Evolutionary conservation across 2,329 filamentous ascomycete genomes (phyloP).

Genomic region (Amphichorda felina): DNA sequence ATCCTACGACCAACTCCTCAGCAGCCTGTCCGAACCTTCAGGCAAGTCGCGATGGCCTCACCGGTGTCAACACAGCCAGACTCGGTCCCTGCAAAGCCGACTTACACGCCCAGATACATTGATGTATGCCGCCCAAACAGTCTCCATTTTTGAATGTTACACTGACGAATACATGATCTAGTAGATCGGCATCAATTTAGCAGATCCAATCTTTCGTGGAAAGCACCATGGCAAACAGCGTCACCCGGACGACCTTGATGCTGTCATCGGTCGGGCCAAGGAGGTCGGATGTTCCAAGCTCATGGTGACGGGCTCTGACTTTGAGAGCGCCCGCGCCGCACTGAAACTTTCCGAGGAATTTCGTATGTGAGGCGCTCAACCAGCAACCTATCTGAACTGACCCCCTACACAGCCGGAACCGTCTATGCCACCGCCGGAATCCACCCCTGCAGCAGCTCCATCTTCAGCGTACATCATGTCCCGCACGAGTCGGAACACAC

Average conservation of each 20-base stretch:
- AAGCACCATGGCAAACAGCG: constrained; percentile 67
- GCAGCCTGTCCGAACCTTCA: no score
- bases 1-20: no score
- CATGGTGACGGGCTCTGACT: constrained; percentile 85
- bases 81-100: constrained; percentile 7
- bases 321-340: constrained; percentile 65
- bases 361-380: constrained; percentile 36
- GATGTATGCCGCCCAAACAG: constrained; percentile 34
- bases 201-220: constrained; percentile 82
- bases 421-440: constrained; percentile 90
- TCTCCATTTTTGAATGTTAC: background rate
- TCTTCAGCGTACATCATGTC: constrained; percentile 48
- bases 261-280: constrained; percentile 66
- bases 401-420: constrained; percentile 46
- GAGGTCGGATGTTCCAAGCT: constrained; percentile 78
- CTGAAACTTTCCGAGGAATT: constrained; percentile 62
- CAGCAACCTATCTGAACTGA: background rate
- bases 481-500: constrained; percentile 31
- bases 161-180: constrained; percentile 4
- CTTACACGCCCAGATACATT: constrained; percentile 40
- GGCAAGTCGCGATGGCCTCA: constrained; percentile 13
- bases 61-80: constrained; percentile 6
- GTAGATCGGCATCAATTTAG: constrained; percentile 87
- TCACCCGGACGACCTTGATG: constrained; percentile 62
- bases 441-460: constrained; percentile 77